phyloP scores from a whole-genome alignment of 1,284 basidiomycete genomes.

The Leccinum griseonigrum region DNA sequence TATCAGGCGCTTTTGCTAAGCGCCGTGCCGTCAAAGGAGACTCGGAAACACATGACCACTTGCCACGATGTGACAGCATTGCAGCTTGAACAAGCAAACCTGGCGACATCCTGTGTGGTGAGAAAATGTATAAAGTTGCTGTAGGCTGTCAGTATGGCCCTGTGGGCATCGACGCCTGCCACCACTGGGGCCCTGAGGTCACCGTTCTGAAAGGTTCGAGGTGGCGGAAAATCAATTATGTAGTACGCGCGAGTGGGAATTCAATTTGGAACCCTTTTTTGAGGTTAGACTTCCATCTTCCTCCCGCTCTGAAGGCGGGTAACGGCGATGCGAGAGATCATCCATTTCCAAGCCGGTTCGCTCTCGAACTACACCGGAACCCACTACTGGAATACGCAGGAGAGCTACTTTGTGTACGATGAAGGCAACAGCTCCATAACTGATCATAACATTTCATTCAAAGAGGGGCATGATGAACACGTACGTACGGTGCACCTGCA shows the following conservation, averaged over 20 bases:
- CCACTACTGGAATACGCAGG: conserved; percentile 81
- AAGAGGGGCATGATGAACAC: conserved; percentile 51
- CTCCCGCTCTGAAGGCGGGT: not conserved
- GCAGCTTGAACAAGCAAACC: not conserved
- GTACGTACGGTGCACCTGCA: conserved; percentile 32
- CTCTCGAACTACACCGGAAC: conserved; percentile 67
- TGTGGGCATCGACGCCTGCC: not conserved
- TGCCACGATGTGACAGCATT: not conserved
- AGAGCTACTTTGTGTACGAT: conserved; percentile 59
- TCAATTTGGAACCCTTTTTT: not conserved
- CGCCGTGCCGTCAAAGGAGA: not conserved
- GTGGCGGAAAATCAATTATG: not conserved
- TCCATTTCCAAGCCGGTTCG: conserved; percentile 72
- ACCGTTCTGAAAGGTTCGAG: not conserved
- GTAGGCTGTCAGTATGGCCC: not conserved
- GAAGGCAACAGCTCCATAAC: conserved; percentile 42
- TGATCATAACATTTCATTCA: conserved; percentile 60
- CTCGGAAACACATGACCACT: not conserved
- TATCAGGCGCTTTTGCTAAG: conserved; percentile 3
- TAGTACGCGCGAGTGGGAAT: conserved; percentile 15
- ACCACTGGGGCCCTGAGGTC: not conserved
- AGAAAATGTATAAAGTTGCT: conserved; percentile 2
- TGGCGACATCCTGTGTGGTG: conserved; percentile 4
- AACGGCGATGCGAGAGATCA: conserved; percentile 66
- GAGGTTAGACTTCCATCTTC: not conserved